Evolutionary conservation across 306 rosid species (phyloP).

Genomic region (Sesbania bispinosa): DNA sequence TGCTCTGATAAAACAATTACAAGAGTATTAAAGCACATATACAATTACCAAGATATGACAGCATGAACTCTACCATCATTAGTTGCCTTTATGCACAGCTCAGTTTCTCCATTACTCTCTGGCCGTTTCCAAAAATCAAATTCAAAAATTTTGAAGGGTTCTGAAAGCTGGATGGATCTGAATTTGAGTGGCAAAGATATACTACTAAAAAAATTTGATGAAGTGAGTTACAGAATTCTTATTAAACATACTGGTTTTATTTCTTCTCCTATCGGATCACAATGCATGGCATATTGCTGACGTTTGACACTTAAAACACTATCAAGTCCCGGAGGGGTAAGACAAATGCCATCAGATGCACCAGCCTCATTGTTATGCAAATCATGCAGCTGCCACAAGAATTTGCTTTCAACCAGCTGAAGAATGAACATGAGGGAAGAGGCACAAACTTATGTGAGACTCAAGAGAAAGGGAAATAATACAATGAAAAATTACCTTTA

Average conservation of each 20-base stretch:
- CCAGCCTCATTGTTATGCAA: conserved; percentile 55
- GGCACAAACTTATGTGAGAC: conserved; percentile 6
- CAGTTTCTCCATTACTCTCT: conserved; percentile 67
- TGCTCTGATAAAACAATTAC: background rate
- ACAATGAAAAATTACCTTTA: conserved; percentile 5
- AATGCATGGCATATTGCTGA: conserved; percentile 79
- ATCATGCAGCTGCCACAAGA: conserved; percentile 74
- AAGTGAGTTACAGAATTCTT: conserved; percentile 13
- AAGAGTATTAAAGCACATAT: conserved; percentile 7
- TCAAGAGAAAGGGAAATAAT: background rate
- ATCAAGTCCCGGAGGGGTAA: conserved; percentile 53
- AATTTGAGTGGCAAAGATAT: conserved; percentile 46
- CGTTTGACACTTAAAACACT: conserved; percentile 45
- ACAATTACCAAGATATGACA: conserved; percentile 76
- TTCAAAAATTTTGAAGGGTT: conserved; percentile 97
- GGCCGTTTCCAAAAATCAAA: conserved; percentile 99
- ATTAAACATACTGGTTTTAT: conserved; percentile 58
- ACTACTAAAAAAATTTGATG: conserved; percentile 18
- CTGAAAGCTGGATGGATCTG: conserved; percentile 83
- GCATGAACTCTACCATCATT: conserved; percentile 73
- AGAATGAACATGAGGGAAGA: background rate
- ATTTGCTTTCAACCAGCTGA: conserved; percentile 84
- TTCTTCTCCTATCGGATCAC: conserved; percentile 57
- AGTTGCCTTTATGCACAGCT: conserved; percentile 58
- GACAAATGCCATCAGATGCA: conserved; percentile 61